Conservation (phyloP, 2,329 filamentous ascomycete genomes). For the Graphilbum fragrans region DNA sequence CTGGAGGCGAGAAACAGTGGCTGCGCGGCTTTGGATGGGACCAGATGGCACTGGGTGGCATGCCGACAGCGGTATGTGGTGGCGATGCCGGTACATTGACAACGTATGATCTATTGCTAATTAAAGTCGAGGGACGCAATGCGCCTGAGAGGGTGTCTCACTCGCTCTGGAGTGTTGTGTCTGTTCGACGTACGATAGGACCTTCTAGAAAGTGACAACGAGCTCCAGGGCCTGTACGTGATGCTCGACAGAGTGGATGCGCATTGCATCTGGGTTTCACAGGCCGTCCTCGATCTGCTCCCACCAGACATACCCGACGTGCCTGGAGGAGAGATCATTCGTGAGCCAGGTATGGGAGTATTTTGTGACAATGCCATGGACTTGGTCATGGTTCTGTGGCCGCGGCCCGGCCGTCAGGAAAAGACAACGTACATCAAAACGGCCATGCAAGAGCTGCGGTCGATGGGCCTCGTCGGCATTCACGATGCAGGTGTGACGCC, state of each 20-base stretch:
- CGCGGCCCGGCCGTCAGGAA: constrained; percentile 37
- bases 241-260: constrained; percentile 61
- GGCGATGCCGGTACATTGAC: too few species aligned
- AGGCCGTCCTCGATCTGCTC: constrained; percentile 48
- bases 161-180: too few species aligned
- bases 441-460: constrained; percentile 51
- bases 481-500: constrained; percentile 55
- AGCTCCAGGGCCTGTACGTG: constrained; percentile 44
- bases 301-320: constrained; percentile 37
- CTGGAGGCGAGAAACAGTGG: constrained; percentile 46
- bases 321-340: constrained; percentile 52
- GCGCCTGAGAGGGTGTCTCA: too few species aligned
- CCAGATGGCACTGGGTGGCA: constrained; percentile 49
- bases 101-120: too few species aligned
- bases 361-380: constrained; percentile 68
- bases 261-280: constrained; percentile 59
- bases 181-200: too few species aligned
- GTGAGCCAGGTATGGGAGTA: constrained; percentile 50
- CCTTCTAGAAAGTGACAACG: constrained; percentile 41
- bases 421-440: constrained; percentile 42
- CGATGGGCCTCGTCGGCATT: constrained; percentile 54
- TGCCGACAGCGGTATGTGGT: constrained; percentile 48
- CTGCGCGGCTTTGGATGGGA: constrained; percentile 60
- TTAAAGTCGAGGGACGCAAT: too few species aligned
- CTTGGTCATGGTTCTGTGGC: constrained; percentile 42